These are phyloP conservation scores for Kwoniella mangroviensis DNA, from an alignment of 768 basidiomycete genomes.

Conservation along the genomic window DNA sequence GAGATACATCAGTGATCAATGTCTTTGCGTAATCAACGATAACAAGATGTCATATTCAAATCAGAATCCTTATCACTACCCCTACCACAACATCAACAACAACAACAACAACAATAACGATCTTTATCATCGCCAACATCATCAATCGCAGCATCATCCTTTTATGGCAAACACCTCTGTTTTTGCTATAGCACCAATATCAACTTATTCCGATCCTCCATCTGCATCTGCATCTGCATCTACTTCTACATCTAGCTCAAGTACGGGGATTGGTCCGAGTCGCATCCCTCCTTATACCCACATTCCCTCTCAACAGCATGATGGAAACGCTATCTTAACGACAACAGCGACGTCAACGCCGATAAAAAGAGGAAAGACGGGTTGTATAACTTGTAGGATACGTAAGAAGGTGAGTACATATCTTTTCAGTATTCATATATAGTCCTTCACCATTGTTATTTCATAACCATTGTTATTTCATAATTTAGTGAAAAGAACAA, in stretches of 20 bases:
- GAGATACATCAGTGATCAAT: too few species aligned
- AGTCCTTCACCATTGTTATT: background rate
- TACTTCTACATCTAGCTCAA: background rate
- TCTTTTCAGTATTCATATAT: background rate
- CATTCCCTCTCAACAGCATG: background rate
- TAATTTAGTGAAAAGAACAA: background rate
- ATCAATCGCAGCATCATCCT: background rate
- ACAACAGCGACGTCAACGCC: background rate
- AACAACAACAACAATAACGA: too few species aligned
- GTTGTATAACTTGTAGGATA: constrained; percentile 16
- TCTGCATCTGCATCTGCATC: background rate
- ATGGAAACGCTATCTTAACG: background rate
- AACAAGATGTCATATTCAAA: too few species aligned
- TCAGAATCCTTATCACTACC: too few species aligned
- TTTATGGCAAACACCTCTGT: constrained; percentile 7
- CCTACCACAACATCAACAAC: too few species aligned
- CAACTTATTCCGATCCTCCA: background rate
- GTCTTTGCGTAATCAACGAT: too few species aligned
- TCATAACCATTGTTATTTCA: background rate
- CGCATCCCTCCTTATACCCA: background rate
- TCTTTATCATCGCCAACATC: background rate
- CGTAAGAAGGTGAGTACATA: constrained; percentile 6
- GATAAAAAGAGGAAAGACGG: constrained; percentile 10
- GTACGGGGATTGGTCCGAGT: background rate
- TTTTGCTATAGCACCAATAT: background rate